These are phyloP conservation scores for Gorgonomyces haynaldii DNA, from an alignment of 192 early-diverging fungal genomes.

Conservation along the genomic window DNA sequence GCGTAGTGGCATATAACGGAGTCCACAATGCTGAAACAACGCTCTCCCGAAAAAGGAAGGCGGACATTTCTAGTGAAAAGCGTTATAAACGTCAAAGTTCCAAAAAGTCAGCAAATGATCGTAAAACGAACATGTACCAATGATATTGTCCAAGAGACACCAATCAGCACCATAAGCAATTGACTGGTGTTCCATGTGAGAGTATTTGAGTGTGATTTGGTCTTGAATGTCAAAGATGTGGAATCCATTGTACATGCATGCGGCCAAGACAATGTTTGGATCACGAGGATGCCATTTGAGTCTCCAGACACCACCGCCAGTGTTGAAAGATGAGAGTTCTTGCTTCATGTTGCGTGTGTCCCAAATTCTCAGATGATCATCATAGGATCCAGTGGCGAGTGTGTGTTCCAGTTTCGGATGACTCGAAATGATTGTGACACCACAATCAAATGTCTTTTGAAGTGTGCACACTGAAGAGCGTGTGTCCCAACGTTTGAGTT, in stretches of 20 bases:
- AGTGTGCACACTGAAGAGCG: conserved; percentile 18
- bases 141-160: conserved; percentile 13
- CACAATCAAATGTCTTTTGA: conserved; percentile 60
- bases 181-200: conserved; percentile 22
- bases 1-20: too few species aligned
- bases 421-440: conserved; percentile 83
- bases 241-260: conserved; percentile 87
- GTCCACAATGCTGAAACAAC: too few species aligned
- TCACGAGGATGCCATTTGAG: conserved; percentile 82
- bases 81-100: too few species aligned
- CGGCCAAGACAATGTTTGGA: conserved; percentile 52
- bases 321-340: conserved; percentile 54
- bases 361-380: conserved; percentile 82
- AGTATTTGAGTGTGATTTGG: conserved; percentile 2
- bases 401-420: conserved; percentile 65
- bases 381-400: conserved; percentile 86
- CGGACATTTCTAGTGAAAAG: too few species aligned
- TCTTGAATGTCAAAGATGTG: conserved; percentile 35
- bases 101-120: conserved; percentile 40
- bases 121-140: conserved; percentile 49
- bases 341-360: conserved; percentile 73
- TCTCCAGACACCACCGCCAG: conserved; percentile 88
- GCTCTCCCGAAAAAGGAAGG: too few species aligned
- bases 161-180: conserved; percentile 43
- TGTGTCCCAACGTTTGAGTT: conserved; percentile 80